Percentiles rank a stretch among this genome's conserved stretches.
These are phyloP conservation scores for Tillandsia fasciculata DNA, from an alignment of 176 grass and related monocot genomes.

Conservation along the genomic window DNA sequence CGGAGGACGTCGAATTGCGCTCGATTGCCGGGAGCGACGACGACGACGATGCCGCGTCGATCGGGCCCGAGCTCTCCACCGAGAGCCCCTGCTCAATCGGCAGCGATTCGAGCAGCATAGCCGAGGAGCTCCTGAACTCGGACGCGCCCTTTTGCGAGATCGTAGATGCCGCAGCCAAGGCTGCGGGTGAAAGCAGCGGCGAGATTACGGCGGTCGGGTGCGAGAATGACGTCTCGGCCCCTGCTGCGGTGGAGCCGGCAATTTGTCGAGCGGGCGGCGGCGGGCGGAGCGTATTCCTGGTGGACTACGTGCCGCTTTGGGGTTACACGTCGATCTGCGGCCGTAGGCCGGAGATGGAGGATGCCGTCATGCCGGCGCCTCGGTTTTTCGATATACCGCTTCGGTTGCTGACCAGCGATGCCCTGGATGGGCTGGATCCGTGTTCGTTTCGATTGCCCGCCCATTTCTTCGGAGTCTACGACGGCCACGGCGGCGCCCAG, in stretches of 20 bases:
- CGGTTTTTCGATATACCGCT: conserved; percentile 57
- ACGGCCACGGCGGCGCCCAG: conserved; percentile 67
- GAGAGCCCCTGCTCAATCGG: conserved; percentile 66
- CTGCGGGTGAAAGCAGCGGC: neutral
- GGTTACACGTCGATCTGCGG: conserved; percentile 54
- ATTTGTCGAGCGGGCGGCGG: conserved; percentile 36
- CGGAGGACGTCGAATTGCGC: conserved; percentile 33
- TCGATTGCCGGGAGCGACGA: conserved; percentile 26
- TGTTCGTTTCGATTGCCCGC: conserved; percentile 42
- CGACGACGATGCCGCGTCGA: conserved; percentile 4
- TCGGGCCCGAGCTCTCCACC: conserved; percentile 20
- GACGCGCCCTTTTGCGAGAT: conserved; percentile 20
- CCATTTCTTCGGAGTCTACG: conserved; percentile 61
- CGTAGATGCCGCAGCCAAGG: conserved; percentile 7
- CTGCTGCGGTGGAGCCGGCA: conserved; percentile 7
- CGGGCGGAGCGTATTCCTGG: conserved; percentile 46
- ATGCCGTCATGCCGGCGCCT: conserved; percentile 34
- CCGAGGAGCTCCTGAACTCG: conserved; percentile 36
- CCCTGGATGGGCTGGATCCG: conserved; percentile 42
- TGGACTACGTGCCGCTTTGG: conserved; percentile 61
- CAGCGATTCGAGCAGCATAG: conserved; percentile 80
- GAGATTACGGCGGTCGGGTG: neutral
- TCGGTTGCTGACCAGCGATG: conserved; percentile 51
- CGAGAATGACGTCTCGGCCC: conserved; percentile 29
- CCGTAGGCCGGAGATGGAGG: conserved; percentile 62